Percentiles rank a stretch among this genome's conserved stretches.
Conservation (phyloP, 108 stramenopile genomes). For the Discostella stelligeroides region DNA sequence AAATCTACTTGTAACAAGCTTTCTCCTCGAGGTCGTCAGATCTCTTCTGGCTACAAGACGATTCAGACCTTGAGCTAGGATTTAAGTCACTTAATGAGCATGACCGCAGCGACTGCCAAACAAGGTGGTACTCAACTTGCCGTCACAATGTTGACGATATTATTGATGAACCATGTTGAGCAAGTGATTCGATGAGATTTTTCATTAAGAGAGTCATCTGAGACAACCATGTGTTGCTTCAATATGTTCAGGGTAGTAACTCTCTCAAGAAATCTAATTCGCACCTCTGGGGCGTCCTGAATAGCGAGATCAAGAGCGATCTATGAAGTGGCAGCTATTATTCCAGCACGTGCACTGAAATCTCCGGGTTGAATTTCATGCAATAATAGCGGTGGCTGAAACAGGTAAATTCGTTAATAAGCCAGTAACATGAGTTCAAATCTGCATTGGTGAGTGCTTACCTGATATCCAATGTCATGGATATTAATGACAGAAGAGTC, state of each 20-base stretch:
- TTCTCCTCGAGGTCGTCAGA: neutral
- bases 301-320: too few species aligned
- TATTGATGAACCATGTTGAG: conserved; percentile 11
- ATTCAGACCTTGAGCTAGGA: too few species aligned
- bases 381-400: conserved; percentile 45
- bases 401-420: neutral
- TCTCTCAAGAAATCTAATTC: neutral
- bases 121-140: neutral
- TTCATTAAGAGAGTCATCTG: neutral
- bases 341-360: conserved; percentile 24
- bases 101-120: conserved; percentile 9
- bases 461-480: conserved; percentile 81
- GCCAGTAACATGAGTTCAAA: neutral
- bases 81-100: too few species aligned
- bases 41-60: too few species aligned
- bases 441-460: conserved; percentile 9
- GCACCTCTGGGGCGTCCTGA: neutral
- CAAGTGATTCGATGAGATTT: neutral
- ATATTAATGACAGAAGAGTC: conserved; percentile 57
- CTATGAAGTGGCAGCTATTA: conserved; percentile 25
- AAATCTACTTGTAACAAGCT: neutral
- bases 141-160: conserved; percentile 2
- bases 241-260: too few species aligned
- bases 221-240: neutral
- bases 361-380: conserved; percentile 55